Evolutionary conservation across 2,329 filamentous ascomycete species (phyloP), one percentile per base, ranked within the genome.

Genomic region (Botrytis aclada): DNA sequence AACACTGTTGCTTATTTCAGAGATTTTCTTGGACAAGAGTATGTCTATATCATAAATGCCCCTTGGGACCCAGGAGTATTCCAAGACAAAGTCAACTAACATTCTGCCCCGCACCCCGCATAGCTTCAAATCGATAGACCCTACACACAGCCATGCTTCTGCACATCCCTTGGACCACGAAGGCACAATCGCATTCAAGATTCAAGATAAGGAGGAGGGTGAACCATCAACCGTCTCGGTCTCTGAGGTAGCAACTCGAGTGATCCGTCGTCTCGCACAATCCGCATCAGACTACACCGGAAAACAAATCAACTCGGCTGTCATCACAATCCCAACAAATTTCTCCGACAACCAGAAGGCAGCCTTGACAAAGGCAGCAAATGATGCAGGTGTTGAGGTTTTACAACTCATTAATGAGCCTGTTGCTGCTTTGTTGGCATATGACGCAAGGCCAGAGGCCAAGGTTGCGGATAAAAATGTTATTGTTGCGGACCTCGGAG

Each of bases 1-100:
- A 98, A 98, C 87, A 98, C 96, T 34, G 89, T 98, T 81, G 93
- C 94, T 81, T 97, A 93, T 86, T 99, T 98, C 87, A 91, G 94
- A 84, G 96, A 99, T 81, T 98, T 94, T 83, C 84, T 99, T 70
- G 96, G 96, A 79, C 93, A 97, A 88, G 92, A 97, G 92, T 97
- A 90, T 74, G 89, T 73, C 0, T 45, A 37, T 4, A 41, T 32
- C 8, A 43, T 25, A 43, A 7, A 41, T 41, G 16, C 18, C 65
- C 45, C n/a, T 25, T 29, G 32, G 34, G 47, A 41, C 9, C 14
- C 0, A n/a, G n/a, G 4, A 25, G 65, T 41, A 14, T 43, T 43
- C 1, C 51, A n/a, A 9, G 34, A 32, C 12, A 51, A 70, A 14
- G 82, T 43, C 37, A 69, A 47, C 70, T 72, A 65, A 63, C 60